phyloP scores from a whole-genome alignment of 148 eudicot species.

The Chenopodium album region DNA sequence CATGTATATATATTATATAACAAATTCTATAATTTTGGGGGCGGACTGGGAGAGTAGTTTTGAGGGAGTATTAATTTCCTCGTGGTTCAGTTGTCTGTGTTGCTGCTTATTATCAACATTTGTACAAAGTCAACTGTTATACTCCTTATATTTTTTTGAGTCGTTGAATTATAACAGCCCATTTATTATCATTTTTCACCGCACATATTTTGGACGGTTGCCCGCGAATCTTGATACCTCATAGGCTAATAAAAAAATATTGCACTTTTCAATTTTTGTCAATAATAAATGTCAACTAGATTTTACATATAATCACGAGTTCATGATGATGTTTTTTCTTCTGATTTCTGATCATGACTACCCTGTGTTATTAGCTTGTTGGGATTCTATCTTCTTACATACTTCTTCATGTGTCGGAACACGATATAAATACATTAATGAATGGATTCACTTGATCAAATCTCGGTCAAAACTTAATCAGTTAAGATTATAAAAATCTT shows the following conservation, averaged over 20 bases:
- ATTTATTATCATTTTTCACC: background rate
- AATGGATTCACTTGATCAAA: too few relatives aligned
- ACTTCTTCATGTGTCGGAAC: too few relatives aligned
- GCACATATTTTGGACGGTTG: slow-evolving; percentile 5
- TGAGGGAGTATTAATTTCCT: background rate
- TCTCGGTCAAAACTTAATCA: too few relatives aligned
- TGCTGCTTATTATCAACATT: background rate
- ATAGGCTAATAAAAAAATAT: background rate
- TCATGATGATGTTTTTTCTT: background rate
- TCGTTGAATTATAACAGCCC: background rate
- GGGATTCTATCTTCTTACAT: background rate
- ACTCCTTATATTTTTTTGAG: background rate
- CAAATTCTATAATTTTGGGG: background rate
- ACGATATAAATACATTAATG: too few relatives aligned
- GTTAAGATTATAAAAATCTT: too few relatives aligned
- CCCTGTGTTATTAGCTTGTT: background rate
- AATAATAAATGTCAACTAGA: background rate
- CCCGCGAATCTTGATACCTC: background rate
- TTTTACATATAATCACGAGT: background rate
- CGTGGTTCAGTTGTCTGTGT: background rate
- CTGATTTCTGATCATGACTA: background rate
- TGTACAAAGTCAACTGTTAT: background rate
- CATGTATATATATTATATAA: too few relatives aligned
- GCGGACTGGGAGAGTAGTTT: background rate
- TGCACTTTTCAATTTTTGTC: background rate